Base-by-base conservation (phyloP, 257 asterid genomes). In the Anisodus tanguticus region DNA sequence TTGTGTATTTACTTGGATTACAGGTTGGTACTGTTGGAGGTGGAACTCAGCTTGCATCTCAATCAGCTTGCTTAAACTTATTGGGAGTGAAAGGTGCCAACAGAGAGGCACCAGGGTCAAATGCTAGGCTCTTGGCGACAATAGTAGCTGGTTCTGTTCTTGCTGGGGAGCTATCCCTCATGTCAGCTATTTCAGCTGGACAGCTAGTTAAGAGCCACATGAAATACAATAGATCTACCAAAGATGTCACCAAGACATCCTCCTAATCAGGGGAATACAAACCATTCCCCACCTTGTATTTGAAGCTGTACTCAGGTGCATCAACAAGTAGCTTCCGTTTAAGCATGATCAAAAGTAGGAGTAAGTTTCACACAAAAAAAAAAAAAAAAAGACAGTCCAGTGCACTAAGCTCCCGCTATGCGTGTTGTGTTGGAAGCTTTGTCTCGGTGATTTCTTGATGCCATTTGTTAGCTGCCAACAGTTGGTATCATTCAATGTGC, bases 1-100 rank as follows among this genome's bases (percentile, higher is more conserved):
- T 45, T 59, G n/a, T 80, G 37, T 58, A 11, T 80, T 26, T 58
- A n/a, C 10, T 41, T 62, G 60, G 11, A 16, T 80, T 31, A 47
- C 79, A 90, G 92, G 92, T 90, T 83, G 92, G 92, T 19, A 90
- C 92, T 3, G 91, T 90, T 31, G 92, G 92, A 72, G 92, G 92
- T 39, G 92, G 92, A 49, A 90, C 92, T 86, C 92, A 90, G 59
- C 90, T 90, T 39, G 88, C 90, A 49, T 88, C 92, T 57, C 92
- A 90, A 62, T 87, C 92, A 54, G 92, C 92, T 31, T 90, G 91
- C 90, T 64, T 90, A 81, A 90, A 88, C 86, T 78, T 90, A 67
- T 88, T 90, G 26, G 92, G 92, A 69, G 92, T 90, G 84, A 90
- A 90, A 79, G 92, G 92, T 16, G 91, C 92, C n/a, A 88, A 79